Conservation (phyloP, 352 stramenopile genomes). For the Phytophthora tentaculata region DNA sequence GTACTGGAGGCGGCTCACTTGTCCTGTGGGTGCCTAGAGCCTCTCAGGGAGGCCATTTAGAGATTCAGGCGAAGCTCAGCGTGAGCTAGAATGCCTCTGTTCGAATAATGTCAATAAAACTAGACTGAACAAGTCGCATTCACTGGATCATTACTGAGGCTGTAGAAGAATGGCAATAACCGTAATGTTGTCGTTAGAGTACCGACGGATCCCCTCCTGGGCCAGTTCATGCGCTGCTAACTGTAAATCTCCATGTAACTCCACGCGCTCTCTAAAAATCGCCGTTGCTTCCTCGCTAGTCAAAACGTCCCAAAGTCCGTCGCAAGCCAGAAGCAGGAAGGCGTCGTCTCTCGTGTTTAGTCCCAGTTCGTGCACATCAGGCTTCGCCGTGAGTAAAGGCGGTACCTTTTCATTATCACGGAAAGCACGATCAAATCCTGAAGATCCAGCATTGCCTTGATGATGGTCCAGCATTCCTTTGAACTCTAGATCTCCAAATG, state of each 20-base stretch:
- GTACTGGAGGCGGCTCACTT: conserved; percentile 51
- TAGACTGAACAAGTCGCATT: neutral
- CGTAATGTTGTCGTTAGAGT: conserved; percentile 86
- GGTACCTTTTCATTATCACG: conserved; percentile 58
- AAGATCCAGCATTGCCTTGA: conserved; percentile 21
- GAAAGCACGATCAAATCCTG: conserved; percentile 20
- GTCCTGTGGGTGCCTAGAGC: conserved; percentile 57
- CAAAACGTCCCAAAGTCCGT: conserved; percentile 88
- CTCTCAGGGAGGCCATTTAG: conserved; percentile 43
- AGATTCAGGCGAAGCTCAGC: conserved; percentile 58
- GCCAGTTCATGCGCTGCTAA: conserved; percentile 73
- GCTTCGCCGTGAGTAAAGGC: conserved; percentile 55
- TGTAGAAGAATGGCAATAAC: conserved; percentile 50
- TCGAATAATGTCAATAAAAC: neutral
- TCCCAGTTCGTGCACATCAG: conserved; percentile 53
- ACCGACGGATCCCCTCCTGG: conserved; percentile 72
- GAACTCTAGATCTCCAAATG: conserved; percentile 87
- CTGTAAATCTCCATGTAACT: conserved; percentile 59
- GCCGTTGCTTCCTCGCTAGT: conserved; percentile 63
- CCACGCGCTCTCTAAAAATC: conserved; percentile 59
- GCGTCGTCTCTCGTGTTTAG: conserved; percentile 49
- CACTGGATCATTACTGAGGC: conserved; percentile 1
- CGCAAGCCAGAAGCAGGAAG: conserved; percentile 81
- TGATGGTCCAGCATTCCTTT: conserved; percentile 51
- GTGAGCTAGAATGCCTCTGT: conserved; percentile 37